Conservation (phyloP, 1,284 basidiomycete species). For the Cryptococcus sp. region DNA sequence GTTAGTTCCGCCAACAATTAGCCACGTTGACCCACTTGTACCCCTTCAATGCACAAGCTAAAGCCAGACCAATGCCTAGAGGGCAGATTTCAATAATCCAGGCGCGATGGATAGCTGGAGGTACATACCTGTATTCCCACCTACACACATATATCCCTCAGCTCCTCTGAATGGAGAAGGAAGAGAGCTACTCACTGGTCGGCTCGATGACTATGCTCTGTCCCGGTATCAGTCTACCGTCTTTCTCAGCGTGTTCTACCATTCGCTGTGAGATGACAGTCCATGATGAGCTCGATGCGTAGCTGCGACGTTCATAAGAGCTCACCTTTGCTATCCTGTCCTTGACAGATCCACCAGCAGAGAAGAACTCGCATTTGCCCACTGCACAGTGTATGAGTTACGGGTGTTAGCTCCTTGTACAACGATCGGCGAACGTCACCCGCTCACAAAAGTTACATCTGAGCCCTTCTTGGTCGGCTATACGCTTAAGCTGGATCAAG, state of each 20-base stretch:
- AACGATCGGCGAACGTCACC: not conserved
- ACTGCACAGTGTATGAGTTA: slow-evolving; percentile 56
- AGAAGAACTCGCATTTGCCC: slow-evolving; percentile 87
- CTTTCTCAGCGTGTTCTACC: slow-evolving; percentile 86
- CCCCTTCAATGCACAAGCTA: slow-evolving; percentile 71
- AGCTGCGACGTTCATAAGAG: not conserved
- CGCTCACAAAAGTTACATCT: slow-evolving; percentile 86
- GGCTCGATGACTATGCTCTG: slow-evolving; percentile 92
- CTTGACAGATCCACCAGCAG: slow-evolving; percentile 91
- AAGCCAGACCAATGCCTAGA: slow-evolving; percentile 82
- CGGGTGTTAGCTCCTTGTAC: too few species aligned
- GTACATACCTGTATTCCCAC: slow-evolving; percentile 84
- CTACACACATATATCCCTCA: slow-evolving; percentile 40
- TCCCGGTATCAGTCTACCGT: slow-evolving; percentile 82
- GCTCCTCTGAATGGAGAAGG: not conserved
- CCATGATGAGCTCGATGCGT: not conserved
- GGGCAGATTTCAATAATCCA: not conserved
- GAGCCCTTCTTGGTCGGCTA: slow-evolving; percentile 71
- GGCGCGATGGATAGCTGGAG: not conserved
- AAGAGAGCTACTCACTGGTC: slow-evolving; percentile 36
- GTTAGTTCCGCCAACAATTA: slow-evolving; percentile 58
- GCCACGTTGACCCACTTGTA: slow-evolving; percentile 35
- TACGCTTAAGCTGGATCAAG: slow-evolving; percentile 79
- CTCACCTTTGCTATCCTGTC: slow-evolving; percentile 83
- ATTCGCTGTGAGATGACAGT: slow-evolving; percentile 61